Conservation (phyloP, 805 yeast species). For the Ogataea populi-albae region DNA sequence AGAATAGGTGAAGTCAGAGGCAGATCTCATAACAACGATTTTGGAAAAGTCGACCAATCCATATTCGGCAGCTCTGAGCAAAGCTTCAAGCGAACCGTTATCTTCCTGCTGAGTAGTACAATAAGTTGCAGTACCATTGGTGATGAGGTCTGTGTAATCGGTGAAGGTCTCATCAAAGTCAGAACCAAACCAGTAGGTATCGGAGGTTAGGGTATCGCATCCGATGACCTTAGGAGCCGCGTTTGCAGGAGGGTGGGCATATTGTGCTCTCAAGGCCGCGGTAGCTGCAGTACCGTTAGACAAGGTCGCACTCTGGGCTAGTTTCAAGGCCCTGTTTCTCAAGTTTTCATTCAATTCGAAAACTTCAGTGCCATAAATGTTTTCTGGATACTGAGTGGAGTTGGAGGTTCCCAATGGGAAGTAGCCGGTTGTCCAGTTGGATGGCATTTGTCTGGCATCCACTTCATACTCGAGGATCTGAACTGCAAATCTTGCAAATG, state of each 20-base stretch:
- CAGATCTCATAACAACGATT: constrained; percentile 58
- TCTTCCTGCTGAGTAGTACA: constrained; percentile 68
- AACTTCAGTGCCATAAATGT: constrained; percentile 62
- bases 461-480: constrained; percentile 60
- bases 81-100: constrained; percentile 59
- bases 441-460: constrained; percentile 47
- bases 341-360: constrained; percentile 58
- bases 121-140: constrained; percentile 59
- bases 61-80: constrained; percentile 50
- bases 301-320: constrained; percentile 46
- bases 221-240: constrained; percentile 44
- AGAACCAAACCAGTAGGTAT: constrained; percentile 57
- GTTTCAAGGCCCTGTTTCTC: constrained; percentile 53
- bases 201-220: constrained; percentile 62
- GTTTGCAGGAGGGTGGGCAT: constrained; percentile 50
- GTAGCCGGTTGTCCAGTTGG: constrained; percentile 61
- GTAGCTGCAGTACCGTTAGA: constrained; percentile 45
- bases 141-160: constrained; percentile 44
- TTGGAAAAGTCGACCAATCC: constrained; percentile 58
- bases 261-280: constrained; percentile 44
- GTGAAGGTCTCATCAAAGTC: constrained; percentile 49
- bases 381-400: constrained; percentile 49
- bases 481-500: constrained; percentile 58
- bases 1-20: constrained; percentile 55
- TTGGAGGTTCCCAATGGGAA: constrained; percentile 51